Base-by-base conservation (phyloP, 345 rosid genomes). In the Eucalyptus fibrosa region DNA sequence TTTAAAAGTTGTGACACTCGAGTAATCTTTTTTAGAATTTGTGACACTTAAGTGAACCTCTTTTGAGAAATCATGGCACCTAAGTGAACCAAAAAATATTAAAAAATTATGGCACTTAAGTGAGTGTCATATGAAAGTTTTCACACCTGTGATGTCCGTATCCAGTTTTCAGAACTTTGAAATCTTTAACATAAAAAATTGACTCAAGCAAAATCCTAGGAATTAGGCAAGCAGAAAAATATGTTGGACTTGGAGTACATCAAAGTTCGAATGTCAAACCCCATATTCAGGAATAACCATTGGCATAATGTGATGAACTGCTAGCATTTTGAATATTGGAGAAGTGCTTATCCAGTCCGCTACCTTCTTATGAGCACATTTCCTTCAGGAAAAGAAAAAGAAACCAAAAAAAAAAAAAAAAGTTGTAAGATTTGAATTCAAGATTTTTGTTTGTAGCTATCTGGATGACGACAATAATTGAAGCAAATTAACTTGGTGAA, bases 91-190 rank as follows among this genome's bases (percentile, higher is more conserved):
- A 1, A 12, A 60, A 60, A 9, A 45, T 2, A 44, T 7, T 8
- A 26, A 26, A 3, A 59, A 59, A 24, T 28, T 60, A 60, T 12
- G 15, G 0, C 8, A 28, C 1, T 60, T 28, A 5, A 26, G 16
- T 26, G 32, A 60, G 67, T 60, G 32, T 26, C 2, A 0, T 60
- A 60, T 60, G n/a, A 60, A 60, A 60, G n/a, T 60, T 6, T 0
- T 60, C 0, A 28, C 32, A 60, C 2, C 1, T 60, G 0, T 60
- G 4, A 28, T 26, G 8, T 60, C 8, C 7, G 1, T 60, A 60
- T 60, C n/a, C 0, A 60, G n/a, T 60, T 60, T 19, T 34, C 44
- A 34, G 24, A 69, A 69, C 81, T 17, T 69, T 17, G 14, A 34
- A 69, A 24, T 34, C 0, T 34, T 69, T 37, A 32, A 34, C 81